A percentile compares a stretch with the other conserved stretches of the same genome.
phyloP scores from a whole-genome alignment of 768 basidiomycete species.

The Cyclocybe cylindracea region DNA sequence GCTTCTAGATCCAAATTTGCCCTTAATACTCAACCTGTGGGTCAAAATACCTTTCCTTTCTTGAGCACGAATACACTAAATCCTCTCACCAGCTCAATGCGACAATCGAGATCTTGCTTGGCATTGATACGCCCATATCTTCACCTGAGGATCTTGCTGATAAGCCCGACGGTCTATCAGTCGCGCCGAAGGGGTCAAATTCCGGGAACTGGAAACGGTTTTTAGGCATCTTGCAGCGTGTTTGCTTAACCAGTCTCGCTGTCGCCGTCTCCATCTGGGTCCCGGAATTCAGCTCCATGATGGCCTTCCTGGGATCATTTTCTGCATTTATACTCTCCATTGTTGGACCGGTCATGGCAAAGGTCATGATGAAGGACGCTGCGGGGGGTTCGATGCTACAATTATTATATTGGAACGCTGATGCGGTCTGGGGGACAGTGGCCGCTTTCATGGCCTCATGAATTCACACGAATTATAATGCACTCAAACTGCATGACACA shows the following conservation, averaged over 20 bases:
- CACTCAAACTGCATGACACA: constrained; percentile 2
- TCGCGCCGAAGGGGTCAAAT: constrained; percentile 23
- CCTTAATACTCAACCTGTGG: constrained; percentile 75
- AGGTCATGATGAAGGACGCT: constrained; percentile 57
- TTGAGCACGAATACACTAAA: not conserved
- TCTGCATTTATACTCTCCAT: constrained; percentile 77
- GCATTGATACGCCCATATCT: constrained; percentile 50
- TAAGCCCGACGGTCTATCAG: constrained; percentile 34
- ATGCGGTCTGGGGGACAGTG: constrained; percentile 80
- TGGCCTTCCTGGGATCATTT: constrained; percentile 93
- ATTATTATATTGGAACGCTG: constrained; percentile 51
- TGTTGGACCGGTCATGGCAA: constrained; percentile 75
- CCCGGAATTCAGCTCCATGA: constrained; percentile 79
- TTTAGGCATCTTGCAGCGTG: constrained; percentile 54
- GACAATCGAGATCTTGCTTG: constrained; percentile 78
- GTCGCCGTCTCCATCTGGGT: constrained; percentile 72
- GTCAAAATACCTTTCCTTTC: constrained; percentile 21
- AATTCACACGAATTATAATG: not conserved
- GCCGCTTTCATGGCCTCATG: constrained; percentile 54
- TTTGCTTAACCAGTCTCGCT: constrained; percentile 56
- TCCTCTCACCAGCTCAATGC: constrained; percentile 60
- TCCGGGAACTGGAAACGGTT: constrained; percentile 34
- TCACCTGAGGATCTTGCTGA: constrained; percentile 39
- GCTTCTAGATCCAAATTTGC: constrained; percentile 79
- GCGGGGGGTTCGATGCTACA: constrained; percentile 50